phyloP scores from a whole-genome alignment of 2,329 filamentous ascomycete species.

The Aspergillus aculeatus region DNA sequence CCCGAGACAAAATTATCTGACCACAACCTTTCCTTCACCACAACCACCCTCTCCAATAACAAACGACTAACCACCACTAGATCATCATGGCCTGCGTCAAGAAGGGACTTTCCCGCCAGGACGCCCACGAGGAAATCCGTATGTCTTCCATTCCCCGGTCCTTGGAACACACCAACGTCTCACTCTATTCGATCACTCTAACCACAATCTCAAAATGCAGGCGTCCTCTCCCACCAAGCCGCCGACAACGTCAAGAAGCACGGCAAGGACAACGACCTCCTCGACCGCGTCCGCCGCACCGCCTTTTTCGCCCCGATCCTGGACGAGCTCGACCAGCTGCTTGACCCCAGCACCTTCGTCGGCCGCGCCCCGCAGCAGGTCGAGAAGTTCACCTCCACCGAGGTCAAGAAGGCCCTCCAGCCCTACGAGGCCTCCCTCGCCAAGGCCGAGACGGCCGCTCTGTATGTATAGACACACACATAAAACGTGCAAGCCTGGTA shows the following conservation, averaged over 20 bases:
- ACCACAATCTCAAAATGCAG: constrained; percentile 20
- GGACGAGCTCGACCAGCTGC: constrained; percentile 65
- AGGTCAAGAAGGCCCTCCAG: constrained; percentile 49
- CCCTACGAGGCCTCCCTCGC: constrained; percentile 45
- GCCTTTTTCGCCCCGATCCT: constrained; percentile 73
- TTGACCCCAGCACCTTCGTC: constrained; percentile 63
- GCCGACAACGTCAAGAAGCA: constrained; percentile 67
- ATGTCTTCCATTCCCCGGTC: constrained; percentile 13
- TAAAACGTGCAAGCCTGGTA: too few relatives aligned
- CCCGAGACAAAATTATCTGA: background rate
- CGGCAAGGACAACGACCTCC: constrained; percentile 76
- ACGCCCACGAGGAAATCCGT: constrained; percentile 83
- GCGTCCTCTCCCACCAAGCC: constrained; percentile 74
- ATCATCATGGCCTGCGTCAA: constrained; percentile 77
- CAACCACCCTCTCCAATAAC: background rate
- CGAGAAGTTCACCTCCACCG: constrained; percentile 51
- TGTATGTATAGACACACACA: constrained; percentile 36
- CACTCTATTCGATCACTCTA: constrained; percentile 2
- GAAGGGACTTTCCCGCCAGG: constrained; percentile 70
- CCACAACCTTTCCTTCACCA: background rate
- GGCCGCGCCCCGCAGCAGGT: constrained; percentile 57
- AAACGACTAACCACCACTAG: constrained; percentile 24
- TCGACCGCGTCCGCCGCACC: constrained; percentile 70
- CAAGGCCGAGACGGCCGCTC: constrained; percentile 39
- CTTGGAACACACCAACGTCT: background rate